These are phyloP conservation scores for Apocynum venetum DNA, from an alignment of 257 asterid species.

Conservation along the genomic window DNA sequence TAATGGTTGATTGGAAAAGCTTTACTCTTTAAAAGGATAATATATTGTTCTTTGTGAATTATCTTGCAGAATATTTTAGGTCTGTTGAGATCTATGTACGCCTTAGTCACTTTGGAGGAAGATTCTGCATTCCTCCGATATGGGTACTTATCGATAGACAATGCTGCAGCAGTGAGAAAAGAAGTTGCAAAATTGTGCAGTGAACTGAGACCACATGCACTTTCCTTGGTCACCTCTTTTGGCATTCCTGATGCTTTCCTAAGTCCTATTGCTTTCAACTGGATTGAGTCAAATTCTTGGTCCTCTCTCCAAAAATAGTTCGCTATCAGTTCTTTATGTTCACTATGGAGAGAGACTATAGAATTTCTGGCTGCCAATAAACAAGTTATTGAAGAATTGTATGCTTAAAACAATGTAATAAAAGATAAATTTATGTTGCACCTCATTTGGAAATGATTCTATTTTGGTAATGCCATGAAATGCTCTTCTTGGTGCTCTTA, in stretches of 20 bases:
- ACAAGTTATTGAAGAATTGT: background rate
- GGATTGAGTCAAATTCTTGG: conserved; percentile 90
- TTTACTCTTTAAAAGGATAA: background rate
- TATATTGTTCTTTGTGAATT: background rate
- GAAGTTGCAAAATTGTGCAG: conserved; percentile 71
- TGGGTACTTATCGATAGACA: conserved; percentile 55
- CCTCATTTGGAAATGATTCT: too few species aligned
- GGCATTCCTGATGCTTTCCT: conserved; percentile 95
- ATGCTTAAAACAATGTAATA: background rate
- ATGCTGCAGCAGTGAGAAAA: conserved; percentile 66
- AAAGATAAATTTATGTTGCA: background rate
- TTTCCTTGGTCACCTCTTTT: conserved; percentile 61
- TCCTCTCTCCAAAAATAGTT: conserved; percentile 31
- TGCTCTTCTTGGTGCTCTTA: too few species aligned
- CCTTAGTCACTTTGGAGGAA: conserved; percentile 64
- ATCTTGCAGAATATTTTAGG: conserved; percentile 57
- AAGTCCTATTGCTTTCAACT: conserved; percentile 82
- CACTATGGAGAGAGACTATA: background rate
- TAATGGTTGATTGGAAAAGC: too few species aligned
- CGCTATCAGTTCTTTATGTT: background rate
- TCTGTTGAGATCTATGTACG: conserved; percentile 70
- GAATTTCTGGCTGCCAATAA: background rate
- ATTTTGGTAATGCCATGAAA: too few species aligned
- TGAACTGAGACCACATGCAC: conserved; percentile 84
- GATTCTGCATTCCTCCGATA: conserved; percentile 85